Evolutionary conservation across 176 grass and related monocot genomes (phyloP), one percentile per base, ranked within the genome.

Genomic region (Triticum monococcum): DNA sequence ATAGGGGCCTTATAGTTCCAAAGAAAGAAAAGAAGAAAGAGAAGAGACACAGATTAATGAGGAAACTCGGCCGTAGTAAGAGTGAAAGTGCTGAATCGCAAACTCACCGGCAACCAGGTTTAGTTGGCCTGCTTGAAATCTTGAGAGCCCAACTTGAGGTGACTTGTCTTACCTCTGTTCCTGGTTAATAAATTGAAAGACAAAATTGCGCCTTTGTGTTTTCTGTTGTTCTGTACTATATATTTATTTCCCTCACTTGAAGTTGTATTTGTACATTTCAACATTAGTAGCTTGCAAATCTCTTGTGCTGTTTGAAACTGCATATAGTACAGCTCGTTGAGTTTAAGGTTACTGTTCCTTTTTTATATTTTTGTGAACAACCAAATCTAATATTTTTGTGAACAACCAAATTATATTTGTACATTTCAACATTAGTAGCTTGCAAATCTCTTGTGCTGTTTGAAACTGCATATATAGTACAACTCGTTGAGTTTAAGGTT

Each of bases 61-160:
- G 88, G 86, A 98, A 85, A 83, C 90, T 98, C 16, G 93, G 88
- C 31, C 91, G 90, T 89, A 98, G 92, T 79, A 98, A 98, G 86
- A 94, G 84, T 82, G 97, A 92, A 89, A 92, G 84, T 77, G 71
- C 40, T 43, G 40, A 43, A 43, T 43, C 40, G 9, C 40, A 43
- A 43, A 43, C 40, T 43, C 40, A 43, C 40, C 40, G 40, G 40
- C 40, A 43, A 43, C 3, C 40, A 43, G 40, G 3, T 43, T 43
- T 43, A 43, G 40, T 43, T 43, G 40, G 40, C 40, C 3, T 43
- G 40, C 40, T 43, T 43, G 40, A 43, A 43, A 43, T 43, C 40
- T 43, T 43, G 40, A 43, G 40, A 43, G 40, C 40, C 40, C 40
- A 43, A 43, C 10, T 3, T 43, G 40, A 11, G 40, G 40, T 11